These are phyloP conservation scores for Cladophialophora bantiana DNA, from an alignment of 2,329 filamentous ascomycete genomes.

Conservation along the genomic window DNA sequence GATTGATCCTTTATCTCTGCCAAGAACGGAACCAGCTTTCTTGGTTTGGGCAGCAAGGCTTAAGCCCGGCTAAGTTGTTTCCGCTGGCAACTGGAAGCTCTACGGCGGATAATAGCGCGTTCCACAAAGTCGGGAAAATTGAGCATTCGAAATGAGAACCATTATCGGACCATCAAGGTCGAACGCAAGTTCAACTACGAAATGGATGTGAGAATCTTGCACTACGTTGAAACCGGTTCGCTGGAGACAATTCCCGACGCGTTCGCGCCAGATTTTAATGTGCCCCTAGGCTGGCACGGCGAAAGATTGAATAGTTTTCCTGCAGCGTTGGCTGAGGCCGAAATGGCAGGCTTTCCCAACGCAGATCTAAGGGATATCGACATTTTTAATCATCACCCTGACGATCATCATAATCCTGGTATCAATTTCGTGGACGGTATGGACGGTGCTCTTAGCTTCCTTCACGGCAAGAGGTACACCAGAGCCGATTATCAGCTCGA, in stretches of 20 bases:
- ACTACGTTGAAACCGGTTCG: slow-evolving; percentile 10
- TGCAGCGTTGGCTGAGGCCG: slow-evolving; percentile 11
- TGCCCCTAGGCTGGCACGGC: slow-evolving; percentile 15
- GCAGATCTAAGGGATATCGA: slow-evolving; percentile 5
- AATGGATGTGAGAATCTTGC: slow-evolving; percentile 14
- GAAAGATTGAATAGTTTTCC: slow-evolving; percentile 13
- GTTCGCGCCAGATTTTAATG: slow-evolving; percentile 11
- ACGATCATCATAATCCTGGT: background rate
- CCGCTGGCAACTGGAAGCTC: too few relatives aligned
- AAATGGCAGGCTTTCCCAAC: background rate
- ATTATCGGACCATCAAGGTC: slow-evolving; percentile 7
- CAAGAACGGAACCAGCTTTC: slow-evolving; percentile 14
- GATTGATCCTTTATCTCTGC: slow-evolving; percentile 17
- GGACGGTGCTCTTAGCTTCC: background rate
- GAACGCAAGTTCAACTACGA: slow-evolving; percentile 13
- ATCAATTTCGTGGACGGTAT: background rate
- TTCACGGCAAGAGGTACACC: background rate
- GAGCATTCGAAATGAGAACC: background rate
- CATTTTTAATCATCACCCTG: slow-evolving; percentile 1
- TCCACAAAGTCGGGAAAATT: background rate
- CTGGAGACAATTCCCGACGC: background rate
- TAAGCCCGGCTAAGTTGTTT: too few relatives aligned
- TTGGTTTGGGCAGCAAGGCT: slow-evolving; percentile 9
- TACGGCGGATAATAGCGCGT: background rate
- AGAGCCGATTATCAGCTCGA: slow-evolving; percentile 4